Evolutionary conservation across 2,329 filamentous ascomycete genomes (phyloP).

Genomic region (Colletotrichum trifolii): DNA sequence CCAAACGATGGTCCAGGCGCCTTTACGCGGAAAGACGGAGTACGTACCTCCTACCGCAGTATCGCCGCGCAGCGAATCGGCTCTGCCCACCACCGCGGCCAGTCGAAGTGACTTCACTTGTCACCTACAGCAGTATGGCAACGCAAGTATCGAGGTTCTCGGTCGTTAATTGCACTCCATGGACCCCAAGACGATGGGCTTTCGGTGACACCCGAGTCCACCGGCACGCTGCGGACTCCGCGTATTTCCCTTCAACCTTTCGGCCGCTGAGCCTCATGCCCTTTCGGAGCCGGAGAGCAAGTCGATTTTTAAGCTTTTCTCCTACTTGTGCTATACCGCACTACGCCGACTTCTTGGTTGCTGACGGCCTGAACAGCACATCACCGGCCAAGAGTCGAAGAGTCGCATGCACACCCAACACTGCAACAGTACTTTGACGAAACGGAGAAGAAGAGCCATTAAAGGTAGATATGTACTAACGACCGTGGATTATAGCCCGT

Average conservation of each 20-base stretch:
- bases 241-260: not conserved
- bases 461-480: constrained; percentile 38
- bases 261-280: constrained; percentile 1
- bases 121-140: no score
- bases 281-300: constrained; percentile 16
- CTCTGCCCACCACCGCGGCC: constrained; percentile 11
- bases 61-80: not conserved
- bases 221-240: constrained; percentile 10
- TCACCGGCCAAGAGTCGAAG: not conserved
- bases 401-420: not conserved
- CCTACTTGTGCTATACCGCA: not conserved
- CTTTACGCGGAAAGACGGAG: constrained; percentile 4
- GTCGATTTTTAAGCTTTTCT: constrained; percentile 13
- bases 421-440: not conserved
- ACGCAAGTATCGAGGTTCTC: no score
- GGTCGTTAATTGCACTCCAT: no score
- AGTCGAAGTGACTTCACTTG: not conserved
- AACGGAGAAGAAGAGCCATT: constrained; percentile 27
- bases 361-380: no score
- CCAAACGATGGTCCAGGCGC: constrained; percentile 14
- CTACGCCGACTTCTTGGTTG: not conserved
- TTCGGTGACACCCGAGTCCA: constrained; percentile 11
- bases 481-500: constrained; percentile 38
- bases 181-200: no score
- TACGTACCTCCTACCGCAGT: no score